These are phyloP conservation scores for Triticum timopheevii DNA, from an alignment of 176 grass and related monocot genomes.

Conservation along the genomic window DNA sequence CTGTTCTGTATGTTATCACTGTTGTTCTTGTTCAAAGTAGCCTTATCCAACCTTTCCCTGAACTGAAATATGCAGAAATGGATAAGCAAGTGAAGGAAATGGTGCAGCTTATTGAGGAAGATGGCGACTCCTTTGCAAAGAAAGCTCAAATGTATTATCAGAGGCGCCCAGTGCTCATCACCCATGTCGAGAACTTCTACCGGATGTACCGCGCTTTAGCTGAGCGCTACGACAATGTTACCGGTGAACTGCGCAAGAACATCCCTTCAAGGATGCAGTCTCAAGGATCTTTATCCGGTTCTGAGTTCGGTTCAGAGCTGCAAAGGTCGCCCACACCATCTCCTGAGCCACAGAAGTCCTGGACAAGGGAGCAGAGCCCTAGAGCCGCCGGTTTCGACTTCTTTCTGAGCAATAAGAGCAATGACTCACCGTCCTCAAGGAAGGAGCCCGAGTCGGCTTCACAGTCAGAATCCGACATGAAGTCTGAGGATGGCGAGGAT, in stretches of 20 bases:
- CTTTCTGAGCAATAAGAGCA: conserved; percentile 51
- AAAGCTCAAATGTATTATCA: conserved; percentile 84
- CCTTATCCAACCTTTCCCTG: conserved; percentile 9
- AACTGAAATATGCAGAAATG: conserved; percentile 61
- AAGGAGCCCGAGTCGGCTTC: conserved; percentile 41
- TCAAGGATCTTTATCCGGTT: conserved; percentile 39
- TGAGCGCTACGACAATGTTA: conserved; percentile 73
- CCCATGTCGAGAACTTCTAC: conserved; percentile 65
- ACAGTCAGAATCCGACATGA: conserved; percentile 55
- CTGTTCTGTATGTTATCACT: neutral
- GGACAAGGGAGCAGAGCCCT: conserved; percentile 59
- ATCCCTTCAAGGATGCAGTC: conserved; percentile 54
- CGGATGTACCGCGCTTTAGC: conserved; percentile 73
- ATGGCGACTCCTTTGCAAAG: conserved; percentile 65
- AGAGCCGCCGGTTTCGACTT: conserved; percentile 53
- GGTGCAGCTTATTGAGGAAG: conserved; percentile 70
- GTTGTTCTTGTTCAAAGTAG: neutral
- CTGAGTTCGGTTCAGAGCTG: conserved; percentile 54
- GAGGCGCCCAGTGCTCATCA: conserved; percentile 62
- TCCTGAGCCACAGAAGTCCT: conserved; percentile 51
- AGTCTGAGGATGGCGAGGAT: conserved; percentile 54
- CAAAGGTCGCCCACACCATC: conserved; percentile 47
- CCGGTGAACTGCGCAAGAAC: conserved; percentile 69
- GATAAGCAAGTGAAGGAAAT: conserved; percentile 73
- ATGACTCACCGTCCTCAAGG: conserved; percentile 33